These are phyloP conservation scores for Oxytropis ochrocephala DNA, from an alignment of 306 rosid genomes.

Conservation along the genomic window DNA sequence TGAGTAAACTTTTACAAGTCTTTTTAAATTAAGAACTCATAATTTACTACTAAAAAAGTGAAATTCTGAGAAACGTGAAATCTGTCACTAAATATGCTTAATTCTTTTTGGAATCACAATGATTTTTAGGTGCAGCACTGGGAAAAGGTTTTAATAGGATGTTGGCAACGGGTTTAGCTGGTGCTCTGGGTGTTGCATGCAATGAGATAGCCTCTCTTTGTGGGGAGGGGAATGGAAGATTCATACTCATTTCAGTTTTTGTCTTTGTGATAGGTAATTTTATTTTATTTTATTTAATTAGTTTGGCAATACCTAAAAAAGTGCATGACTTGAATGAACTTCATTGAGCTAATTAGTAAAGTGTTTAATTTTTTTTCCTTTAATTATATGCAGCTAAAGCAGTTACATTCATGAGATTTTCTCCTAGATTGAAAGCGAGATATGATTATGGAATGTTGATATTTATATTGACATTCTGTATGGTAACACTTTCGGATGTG, in stretches of 20 bases:
- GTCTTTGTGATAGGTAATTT: conserved; percentile 16
- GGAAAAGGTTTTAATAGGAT: conserved; percentile 39
- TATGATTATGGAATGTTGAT: conserved; percentile 69
- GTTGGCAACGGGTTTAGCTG: conserved; percentile 25
- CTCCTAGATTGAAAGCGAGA: conserved; percentile 48
- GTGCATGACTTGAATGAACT: too few species aligned
- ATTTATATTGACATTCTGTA: conserved; percentile 49
- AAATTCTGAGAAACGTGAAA: too few species aligned
- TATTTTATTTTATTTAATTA: background rate
- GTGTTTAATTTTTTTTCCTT: background rate
- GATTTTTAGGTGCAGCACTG: conserved; percentile 32
- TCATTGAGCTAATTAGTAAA: background rate
- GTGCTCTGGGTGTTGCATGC: conserved; percentile 16
- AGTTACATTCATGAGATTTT: conserved; percentile 55
- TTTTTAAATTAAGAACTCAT: background rate
- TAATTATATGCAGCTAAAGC: conserved; percentile 28
- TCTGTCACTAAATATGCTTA: too few species aligned
- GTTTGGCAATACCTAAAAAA: background rate
- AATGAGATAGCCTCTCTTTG: conserved; percentile 7
- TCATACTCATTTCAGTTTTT: conserved; percentile 7
- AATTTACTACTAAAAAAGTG: too few species aligned
- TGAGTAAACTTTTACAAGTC: background rate
- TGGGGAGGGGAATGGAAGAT: conserved; percentile 9
- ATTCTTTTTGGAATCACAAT: background rate
- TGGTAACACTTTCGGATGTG: conserved; percentile 48